Evolutionary conservation across 176 grass and related monocot genomes (phyloP), one percentile per base, ranked within the genome.

Genomic region (Avena sativa): DNA sequence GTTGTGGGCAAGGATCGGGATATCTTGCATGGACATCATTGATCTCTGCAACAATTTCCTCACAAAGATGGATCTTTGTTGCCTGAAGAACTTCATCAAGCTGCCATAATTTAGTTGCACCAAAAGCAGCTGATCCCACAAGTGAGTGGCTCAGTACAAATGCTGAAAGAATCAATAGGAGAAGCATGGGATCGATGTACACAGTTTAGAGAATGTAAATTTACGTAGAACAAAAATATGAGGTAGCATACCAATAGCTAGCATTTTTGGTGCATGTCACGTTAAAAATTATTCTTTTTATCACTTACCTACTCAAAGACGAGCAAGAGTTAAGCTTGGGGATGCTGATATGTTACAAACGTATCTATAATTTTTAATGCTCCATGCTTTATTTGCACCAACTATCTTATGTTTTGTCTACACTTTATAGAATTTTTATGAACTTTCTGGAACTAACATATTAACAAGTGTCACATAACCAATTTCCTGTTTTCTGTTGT

Each of bases 71-170:
- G 26, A 92, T 32, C 17, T 77, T 76, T 61, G 71, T 74, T 48
- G 88, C 92, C 60, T 92, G 78, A 82, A 94, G 79, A 52, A 94
- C 80, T 68, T 98, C 92, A 56, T 82, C 32, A 65, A 98, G 84
- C 79, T 98, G 96, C 79, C 86, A 92, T 48, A 89, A 57, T 88
- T 91, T 95, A 75, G 96, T 95, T 71, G 87, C 93, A 26, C 96
- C 96, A 38, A 94, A 95, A 76, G 95, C 51, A 64, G 58, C 96
- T 48, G 91, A 92, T 25, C 86, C 92, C 26, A 95, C 93, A 67
- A 95, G 86, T 57, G 93, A 82, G 69, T 98, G 93, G 40, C 84
- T 94, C 88, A 93, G 76, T 43, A 90, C 85, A 83, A 87, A 90
- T 9, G 89, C 89, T 90, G 75, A 82, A 92, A 78, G n/a, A 11